Base-by-base conservation (phyloP, 768 basidiomycete genomes). In the Tephrocybe sp. region DNA sequence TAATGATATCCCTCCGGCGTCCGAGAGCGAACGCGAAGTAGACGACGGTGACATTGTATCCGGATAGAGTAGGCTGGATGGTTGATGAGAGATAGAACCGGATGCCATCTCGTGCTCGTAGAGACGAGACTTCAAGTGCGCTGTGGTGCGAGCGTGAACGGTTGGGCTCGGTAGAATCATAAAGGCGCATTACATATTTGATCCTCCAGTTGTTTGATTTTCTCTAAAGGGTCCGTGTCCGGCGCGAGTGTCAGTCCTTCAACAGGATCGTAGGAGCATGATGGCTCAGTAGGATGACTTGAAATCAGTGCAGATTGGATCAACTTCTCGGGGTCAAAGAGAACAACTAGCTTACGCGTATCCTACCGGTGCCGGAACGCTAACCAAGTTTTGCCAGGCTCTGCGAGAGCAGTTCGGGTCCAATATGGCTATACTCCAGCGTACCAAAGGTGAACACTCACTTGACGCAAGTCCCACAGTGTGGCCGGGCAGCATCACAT, bases 201-300 rank as follows among this genome's bases (percentile, higher is more conserved):
- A 49, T 83, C 82, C 65, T 92, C 90, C 15, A 92, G 71, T 34
- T 84, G 76, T 51, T 78, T 79, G 49, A 92, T 89, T 64, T 86
- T 89, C 53, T 89, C 87, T 11, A 80, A 59, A n/a, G 89, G 88
- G 65, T 92, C 87, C 11, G 79, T 82, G 51, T 91, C 87, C 41
- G 89, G 79, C 18, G 87, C 84, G 31, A 92, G 77, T 7, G 82
- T 75, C 30, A 92, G 66, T 15, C 90, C 91, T 64, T 92, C 90
- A 13, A 92, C 84, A 2, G 89, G 90, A 67, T 93, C 90, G 64
- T 93, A 93, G 9, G 81, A 81, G 59, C 90, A 93, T 60, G 87
- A 85, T 7, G 90, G 90, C 64, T 91, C 89, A 9, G 80, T 72
- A n/a, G 91, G 91, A 67, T 93, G 90, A 19, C 89, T 91, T n/a